Evolutionary conservation across 2,329 filamentous ascomycete species (phyloP).

Genomic region (Cercospora sp.): DNA sequence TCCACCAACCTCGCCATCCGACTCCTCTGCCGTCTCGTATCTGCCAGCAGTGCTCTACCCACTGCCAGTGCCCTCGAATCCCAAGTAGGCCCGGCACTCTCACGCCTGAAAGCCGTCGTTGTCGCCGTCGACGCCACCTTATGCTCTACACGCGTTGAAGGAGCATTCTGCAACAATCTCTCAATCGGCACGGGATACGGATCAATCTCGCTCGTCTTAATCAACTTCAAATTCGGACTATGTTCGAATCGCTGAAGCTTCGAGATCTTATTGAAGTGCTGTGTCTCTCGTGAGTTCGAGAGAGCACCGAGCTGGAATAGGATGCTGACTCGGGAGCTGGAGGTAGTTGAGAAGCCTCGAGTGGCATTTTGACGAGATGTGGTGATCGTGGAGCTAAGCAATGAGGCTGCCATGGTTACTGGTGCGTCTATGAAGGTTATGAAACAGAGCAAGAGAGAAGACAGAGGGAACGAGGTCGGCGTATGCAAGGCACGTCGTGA

Average conservation of each 20-base stretch:
- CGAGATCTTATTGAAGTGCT: slow-evolving; percentile 38
- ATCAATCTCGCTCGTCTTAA: slow-evolving; percentile 36
- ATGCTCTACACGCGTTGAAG: neutral
- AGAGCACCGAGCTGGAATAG: slow-evolving; percentile 36
- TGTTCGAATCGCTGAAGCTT: slow-evolving; percentile 35
- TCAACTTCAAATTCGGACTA: slow-evolving; percentile 36
- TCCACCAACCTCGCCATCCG: slow-evolving; percentile 19
- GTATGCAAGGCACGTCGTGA: neutral
- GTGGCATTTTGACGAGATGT: neutral
- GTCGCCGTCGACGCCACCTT: neutral
- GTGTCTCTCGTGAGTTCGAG: slow-evolving; percentile 37
- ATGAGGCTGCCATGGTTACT: neutral
- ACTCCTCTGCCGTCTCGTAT: slow-evolving; percentile 21
- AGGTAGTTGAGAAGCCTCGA: slow-evolving; percentile 29
- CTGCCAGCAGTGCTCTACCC: slow-evolving; percentile 26
- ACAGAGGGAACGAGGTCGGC: neutral
- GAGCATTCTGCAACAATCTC: slow-evolving; percentile 4
- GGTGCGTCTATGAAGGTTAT: neutral
- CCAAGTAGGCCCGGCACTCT: slow-evolving; percentile 11
- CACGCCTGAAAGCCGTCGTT: neutral
- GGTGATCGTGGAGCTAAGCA: neutral
- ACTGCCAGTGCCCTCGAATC: slow-evolving; percentile 27
- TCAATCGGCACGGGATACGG: slow-evolving; percentile 25
- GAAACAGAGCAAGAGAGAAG: too few relatives aligned
- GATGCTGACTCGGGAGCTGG: slow-evolving; percentile 24